Conservation (phyloP, 1,284 basidiomycete genomes). For the Puccinia polysora region DNA sequence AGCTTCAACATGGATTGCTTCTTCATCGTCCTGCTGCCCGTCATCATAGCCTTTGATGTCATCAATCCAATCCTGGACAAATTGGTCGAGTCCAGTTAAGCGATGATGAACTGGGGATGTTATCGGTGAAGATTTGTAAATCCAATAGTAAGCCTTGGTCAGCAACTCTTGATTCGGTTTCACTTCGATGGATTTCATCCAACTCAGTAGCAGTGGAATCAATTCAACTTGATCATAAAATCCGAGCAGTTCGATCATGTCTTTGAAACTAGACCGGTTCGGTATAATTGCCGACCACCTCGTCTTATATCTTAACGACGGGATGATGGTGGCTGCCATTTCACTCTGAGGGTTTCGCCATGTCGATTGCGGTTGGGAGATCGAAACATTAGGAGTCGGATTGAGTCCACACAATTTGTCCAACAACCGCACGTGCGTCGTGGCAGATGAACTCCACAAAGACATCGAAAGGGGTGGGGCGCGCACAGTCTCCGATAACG, state of each 20-base stretch:
- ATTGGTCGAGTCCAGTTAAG: slow-evolving; percentile 4
- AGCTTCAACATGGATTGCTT: not conserved
- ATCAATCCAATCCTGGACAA: slow-evolving; percentile 23
- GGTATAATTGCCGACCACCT: slow-evolving; percentile 24
- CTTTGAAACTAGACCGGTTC: slow-evolving; percentile 31
- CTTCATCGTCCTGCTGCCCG: slow-evolving; percentile 1
- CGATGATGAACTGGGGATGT: too few relatives aligned
- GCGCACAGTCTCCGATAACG: slow-evolving; percentile 17
- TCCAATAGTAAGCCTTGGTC: slow-evolving; percentile 33
- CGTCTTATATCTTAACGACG: slow-evolving; percentile 19
- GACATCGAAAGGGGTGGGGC: slow-evolving; percentile 24
- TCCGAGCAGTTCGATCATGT: slow-evolving; percentile 33
- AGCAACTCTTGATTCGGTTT: slow-evolving; percentile 40
- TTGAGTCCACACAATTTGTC: slow-evolving; percentile 16
- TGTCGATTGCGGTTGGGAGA: slow-evolving; percentile 1
- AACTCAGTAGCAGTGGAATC: slow-evolving; percentile 29
- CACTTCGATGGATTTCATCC: slow-evolving; percentile 31
- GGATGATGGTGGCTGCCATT: slow-evolving; percentile 26
- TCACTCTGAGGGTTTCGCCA: not conserved
- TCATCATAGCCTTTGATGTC: slow-evolving; percentile 7
- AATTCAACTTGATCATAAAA: slow-evolving; percentile 7
- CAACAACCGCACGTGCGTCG: slow-evolving; percentile 21
- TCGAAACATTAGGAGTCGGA: slow-evolving; percentile 13
- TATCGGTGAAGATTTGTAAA: slow-evolving; percentile 18
- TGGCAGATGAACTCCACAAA: slow-evolving; percentile 21